These are phyloP conservation scores for Citrus medica DNA, from an alignment of 345 rosid genomes.

Conservation along the genomic window DNA sequence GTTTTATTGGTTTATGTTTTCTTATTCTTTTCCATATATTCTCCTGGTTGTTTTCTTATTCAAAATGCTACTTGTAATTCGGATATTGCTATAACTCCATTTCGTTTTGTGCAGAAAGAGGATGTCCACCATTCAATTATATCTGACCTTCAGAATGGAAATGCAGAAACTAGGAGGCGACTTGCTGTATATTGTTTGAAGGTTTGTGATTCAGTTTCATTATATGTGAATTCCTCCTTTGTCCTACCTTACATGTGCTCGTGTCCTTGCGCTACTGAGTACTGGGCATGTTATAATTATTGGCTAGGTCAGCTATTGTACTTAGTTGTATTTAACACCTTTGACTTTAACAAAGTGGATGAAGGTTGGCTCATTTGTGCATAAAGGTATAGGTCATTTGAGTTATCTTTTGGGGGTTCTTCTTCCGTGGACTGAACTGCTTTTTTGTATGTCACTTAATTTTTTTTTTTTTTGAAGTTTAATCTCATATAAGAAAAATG, in stretches of 20 bases:
- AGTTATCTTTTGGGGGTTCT: too few relatives aligned
- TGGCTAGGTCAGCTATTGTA: neutral
- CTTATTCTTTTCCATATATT: neutral
- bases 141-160: slow-evolving; percentile 98
- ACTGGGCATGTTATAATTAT: neutral
- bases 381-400: too few relatives aligned
- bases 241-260: neutral
- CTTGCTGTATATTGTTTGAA: slow-evolving; percentile 98
- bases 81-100: slow-evolving; percentile 3
- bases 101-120: slow-evolving; percentile 66
- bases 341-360: neutral
- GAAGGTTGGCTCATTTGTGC: neutral
- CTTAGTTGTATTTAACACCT: neutral
- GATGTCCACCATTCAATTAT: slow-evolving; percentile 99
- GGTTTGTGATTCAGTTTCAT: slow-evolving; percentile 37
- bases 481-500: too few relatives aligned
- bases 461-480: too few relatives aligned
- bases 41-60: neutral
- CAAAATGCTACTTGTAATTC: neutral
- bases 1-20: neutral
- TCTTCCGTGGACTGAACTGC: too few relatives aligned
- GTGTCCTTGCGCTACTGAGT: neutral
- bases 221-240: slow-evolving; percentile 13
- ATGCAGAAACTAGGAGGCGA: slow-evolving; percentile 96
- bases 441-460: too few relatives aligned